These are phyloP conservation scores for Botrytis aclada DNA, from an alignment of 2,329 filamentous ascomycete genomes.

Conservation along the genomic window DNA sequence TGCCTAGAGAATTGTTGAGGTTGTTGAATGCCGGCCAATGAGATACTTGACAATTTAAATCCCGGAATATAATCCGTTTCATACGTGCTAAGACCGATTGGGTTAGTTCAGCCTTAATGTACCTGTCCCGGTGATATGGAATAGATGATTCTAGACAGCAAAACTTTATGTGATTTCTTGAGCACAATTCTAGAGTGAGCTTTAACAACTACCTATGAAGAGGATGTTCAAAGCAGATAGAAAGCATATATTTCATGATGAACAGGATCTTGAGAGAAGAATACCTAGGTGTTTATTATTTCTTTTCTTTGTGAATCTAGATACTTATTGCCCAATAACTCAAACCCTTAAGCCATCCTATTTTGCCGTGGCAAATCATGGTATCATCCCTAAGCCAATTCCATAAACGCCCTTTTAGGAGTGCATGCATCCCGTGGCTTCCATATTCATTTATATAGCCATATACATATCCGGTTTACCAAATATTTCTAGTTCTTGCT, in stretches of 20 bases:
- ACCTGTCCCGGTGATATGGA: too few species aligned
- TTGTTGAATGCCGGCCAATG: not conserved
- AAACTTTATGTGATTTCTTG: not conserved
- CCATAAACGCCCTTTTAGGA: conserved; percentile 15
- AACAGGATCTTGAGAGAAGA: not conserved
- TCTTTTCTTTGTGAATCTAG: not conserved
- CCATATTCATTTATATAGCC: not conserved
- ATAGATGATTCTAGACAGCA: not conserved
- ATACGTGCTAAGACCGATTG: not conserved
- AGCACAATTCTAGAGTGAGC: not conserved
- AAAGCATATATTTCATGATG: not conserved
- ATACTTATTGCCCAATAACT: not conserved
- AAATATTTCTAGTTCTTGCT: not conserved
- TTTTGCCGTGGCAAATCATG: conserved; percentile 13
- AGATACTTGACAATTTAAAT: conserved; percentile 11
- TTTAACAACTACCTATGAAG: not conserved
- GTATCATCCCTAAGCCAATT: conserved; percentile 17
- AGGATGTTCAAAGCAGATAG: not conserved
- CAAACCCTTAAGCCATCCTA: not conserved
- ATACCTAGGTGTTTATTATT: not conserved
- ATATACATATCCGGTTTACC: not conserved
- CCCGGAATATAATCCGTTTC: not conserved
- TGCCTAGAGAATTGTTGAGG: conserved; percentile 4
- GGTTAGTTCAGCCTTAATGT: not conserved
- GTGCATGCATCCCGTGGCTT: not conserved